A percentile compares a stretch with the other conserved stretches of the same genome.
Evolutionary conservation across 2,329 filamentous ascomycete genomes (phyloP).

Genomic region (Biscogniauxia marginata): DNA sequence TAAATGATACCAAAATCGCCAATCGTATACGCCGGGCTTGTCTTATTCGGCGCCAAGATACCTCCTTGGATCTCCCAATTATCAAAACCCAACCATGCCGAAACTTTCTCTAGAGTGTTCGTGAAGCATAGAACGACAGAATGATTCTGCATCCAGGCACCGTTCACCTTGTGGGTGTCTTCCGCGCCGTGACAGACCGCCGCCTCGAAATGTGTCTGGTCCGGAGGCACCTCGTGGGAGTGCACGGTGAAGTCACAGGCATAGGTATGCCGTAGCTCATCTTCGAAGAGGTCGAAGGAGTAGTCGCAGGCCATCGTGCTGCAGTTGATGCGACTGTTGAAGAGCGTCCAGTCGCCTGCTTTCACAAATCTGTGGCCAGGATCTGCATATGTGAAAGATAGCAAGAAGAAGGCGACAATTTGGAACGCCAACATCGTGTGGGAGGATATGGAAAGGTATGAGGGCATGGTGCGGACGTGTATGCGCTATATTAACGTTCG

Average conservation of each 20-base stretch:
- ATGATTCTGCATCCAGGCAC: constrained; percentile 1
- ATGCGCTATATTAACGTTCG: too few relatives aligned
- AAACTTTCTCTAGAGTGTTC: not conserved
- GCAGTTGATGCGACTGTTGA: not conserved
- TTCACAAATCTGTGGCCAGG: not conserved
- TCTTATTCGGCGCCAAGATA: not conserved
- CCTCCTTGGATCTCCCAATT: constrained; percentile 1
- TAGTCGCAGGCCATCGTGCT: not conserved
- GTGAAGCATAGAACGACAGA: constrained; percentile 7
- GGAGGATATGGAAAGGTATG: not conserved
- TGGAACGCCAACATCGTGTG: not conserved
- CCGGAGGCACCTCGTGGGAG: not conserved
- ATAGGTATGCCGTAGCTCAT: not conserved
- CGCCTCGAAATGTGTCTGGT: not conserved
- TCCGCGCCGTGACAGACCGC: not conserved
- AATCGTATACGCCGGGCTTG: constrained; percentile 1
- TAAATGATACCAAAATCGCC: constrained; percentile 5
- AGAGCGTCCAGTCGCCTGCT: not conserved
- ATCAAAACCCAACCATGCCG: constrained; percentile 5
- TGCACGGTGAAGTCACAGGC: not conserved
- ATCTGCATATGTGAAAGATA: not conserved
- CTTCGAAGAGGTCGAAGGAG: not conserved
- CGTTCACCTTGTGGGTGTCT: constrained; percentile 4
- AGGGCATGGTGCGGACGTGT: too few relatives aligned
- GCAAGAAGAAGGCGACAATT: not conserved